phyloP scores from a whole-genome alignment of 2,329 filamentous ascomycete species.

The Penicillium thymicola region DNA sequence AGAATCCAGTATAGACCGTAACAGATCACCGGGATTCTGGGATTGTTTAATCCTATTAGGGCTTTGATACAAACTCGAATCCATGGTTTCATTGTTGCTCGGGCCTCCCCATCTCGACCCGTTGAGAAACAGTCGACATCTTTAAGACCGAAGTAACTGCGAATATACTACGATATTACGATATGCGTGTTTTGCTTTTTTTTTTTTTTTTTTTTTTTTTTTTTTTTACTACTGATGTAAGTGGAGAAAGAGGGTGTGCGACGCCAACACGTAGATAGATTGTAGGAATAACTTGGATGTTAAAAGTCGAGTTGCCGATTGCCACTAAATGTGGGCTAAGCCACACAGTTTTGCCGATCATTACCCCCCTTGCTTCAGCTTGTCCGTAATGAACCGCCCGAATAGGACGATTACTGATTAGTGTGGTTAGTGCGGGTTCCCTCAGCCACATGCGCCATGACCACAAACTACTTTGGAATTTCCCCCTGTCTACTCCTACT shows the following conservation, averaged over 20 bases:
- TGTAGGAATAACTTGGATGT: neutral
- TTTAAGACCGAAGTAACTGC: neutral
- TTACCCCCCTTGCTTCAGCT: constrained; percentile 5
- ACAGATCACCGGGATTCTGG: neutral
- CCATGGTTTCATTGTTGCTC: neutral
- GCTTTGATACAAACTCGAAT: neutral
- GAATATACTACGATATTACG: neutral
- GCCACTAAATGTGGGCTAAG: neutral
- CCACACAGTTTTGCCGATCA: constrained; percentile 1
- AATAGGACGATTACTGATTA: neutral
- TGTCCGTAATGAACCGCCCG: neutral
- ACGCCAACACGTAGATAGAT: neutral
- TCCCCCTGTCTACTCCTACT: neutral
- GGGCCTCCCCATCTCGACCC: neutral
- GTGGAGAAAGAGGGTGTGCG: neutral
- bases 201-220: neutral
- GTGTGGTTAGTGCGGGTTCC: neutral
- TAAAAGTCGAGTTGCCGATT: neutral
- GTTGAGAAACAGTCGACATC: neutral
- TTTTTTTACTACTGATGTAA: neutral
- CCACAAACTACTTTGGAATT: neutral
- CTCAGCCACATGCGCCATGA: constrained; percentile 7
- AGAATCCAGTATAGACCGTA: neutral
- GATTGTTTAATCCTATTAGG: neutral
- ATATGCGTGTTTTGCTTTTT: neutral